A percentile compares a stretch with the other conserved stretches of the same genome.
These are phyloP conservation scores for Hysterangium stoloniferum DNA, from an alignment of 768 basidiomycete genomes.

Conservation along the genomic window DNA sequence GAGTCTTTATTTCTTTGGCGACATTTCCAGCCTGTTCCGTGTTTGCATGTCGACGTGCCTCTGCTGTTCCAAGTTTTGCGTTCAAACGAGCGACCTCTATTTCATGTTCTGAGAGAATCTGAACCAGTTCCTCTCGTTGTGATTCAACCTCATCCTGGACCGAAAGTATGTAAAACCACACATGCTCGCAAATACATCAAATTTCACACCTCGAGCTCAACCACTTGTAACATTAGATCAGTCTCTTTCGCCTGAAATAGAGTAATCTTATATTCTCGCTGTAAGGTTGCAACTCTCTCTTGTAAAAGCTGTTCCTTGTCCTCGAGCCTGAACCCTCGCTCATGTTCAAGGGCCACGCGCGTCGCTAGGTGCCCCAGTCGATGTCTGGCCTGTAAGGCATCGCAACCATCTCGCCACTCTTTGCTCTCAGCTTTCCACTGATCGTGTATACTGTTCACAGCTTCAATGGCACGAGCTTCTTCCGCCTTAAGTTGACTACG, in stretches of 20 bases:
- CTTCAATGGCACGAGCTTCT: constrained; percentile 33
- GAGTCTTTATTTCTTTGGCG: constrained; percentile 37
- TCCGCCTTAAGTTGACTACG: constrained; percentile 40
- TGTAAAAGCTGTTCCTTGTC: constrained; percentile 46
- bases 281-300: constrained; percentile 52
- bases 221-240: constrained; percentile 48
- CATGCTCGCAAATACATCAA: neutral
- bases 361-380: constrained; percentile 57
- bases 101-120: constrained; percentile 6
- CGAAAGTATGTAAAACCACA: neutral
- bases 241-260: constrained; percentile 58
- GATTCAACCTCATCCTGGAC: neutral
- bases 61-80: constrained; percentile 14
- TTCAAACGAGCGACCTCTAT: constrained; percentile 13
- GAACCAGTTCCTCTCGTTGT: constrained; percentile 27
- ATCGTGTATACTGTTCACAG: constrained; percentile 36
- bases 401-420: constrained; percentile 56
- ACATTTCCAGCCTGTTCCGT: constrained; percentile 31
- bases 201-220: constrained; percentile 35
- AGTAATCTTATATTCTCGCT: constrained; percentile 60
- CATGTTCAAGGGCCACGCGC: constrained; percentile 45
- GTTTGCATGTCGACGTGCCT: constrained; percentile 18
- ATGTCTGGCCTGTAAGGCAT: constrained; percentile 54
- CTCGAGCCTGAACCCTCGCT: constrained; percentile 41
- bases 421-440: constrained; percentile 46